Base-by-base conservation (phyloP, 1,284 basidiomycete species). In the Megacollybia platyphylla region DNA sequence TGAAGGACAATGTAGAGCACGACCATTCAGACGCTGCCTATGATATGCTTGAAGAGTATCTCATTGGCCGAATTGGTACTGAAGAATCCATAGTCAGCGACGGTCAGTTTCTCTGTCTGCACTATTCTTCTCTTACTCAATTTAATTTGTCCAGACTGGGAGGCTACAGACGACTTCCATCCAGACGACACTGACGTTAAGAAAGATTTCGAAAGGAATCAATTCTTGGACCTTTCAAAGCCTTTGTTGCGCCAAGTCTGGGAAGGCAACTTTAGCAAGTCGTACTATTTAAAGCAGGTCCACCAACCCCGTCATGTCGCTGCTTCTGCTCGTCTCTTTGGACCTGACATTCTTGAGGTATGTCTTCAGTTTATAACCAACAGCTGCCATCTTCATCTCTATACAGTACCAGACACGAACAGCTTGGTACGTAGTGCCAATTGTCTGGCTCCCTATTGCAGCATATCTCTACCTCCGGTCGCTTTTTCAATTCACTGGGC, bases 271-370 rank as follows among this genome's bases (percentile, higher is more conserved):
- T 96, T 87, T 57, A 85, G 84, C 56, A 98, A 98, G 70, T 79
- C 86, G 17, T 98, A 96, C 59, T 98, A 98, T 61, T 70, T 98
- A 42, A 76, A 89, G 56, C 94, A 98, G 62, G 91, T 98, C 0
- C 94, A 98, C 62, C 90, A 94, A 62, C 88, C 94, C 5, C 80
- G 94, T 39, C 96, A 98, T 61, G 61, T 96, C 42, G 71, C 82
- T 26, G 73, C 92, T 39, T 83, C 90, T 8, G 92, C 92, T 0
- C 79, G 87, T 48, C 68, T 98, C 49, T 97, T 98, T 58, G 84
- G 85, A 11, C 80, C 82, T 5, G 68, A 73, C 46, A 74, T 81
- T 49, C 78, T 97, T 30, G 94, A 98, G 71, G 83, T 80, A 46
- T 26, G 64, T 26, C 26, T 29, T 54, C 7, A 27, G 17, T 26